Evolutionary conservation across 148 eudicot genomes (phyloP).

Genomic region (Camellia lanceoleosa): DNA sequence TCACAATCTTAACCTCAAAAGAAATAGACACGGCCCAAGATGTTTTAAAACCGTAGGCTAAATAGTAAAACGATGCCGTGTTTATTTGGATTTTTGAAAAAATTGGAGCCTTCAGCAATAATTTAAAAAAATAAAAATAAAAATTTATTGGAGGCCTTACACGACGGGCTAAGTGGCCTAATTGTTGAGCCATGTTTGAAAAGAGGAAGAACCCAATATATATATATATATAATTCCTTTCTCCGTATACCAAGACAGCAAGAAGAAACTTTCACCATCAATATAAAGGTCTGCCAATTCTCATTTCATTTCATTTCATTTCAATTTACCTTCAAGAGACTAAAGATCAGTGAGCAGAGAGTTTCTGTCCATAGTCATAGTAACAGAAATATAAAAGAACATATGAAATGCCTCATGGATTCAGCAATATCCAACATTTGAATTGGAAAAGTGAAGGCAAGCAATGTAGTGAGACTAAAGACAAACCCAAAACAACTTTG

Average conservation of each 20-base stretch:
- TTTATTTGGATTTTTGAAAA: too few species aligned
- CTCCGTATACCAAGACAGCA: background rate
- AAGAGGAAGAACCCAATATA: too few species aligned
- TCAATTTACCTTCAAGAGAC: background rate
- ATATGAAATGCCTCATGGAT: background rate
- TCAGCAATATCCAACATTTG: background rate
- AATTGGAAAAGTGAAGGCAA: background rate
- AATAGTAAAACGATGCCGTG: too few species aligned
- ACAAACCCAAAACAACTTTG: background rate
- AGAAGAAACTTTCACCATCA: background rate
- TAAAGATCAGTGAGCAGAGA: background rate
- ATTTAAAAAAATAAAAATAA: too few species aligned
- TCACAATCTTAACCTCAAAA: background rate
- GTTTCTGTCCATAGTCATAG: background rate
- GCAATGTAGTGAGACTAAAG: background rate
- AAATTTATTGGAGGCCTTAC: too few species aligned
- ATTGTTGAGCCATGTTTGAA: too few species aligned
- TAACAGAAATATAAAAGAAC: background rate
- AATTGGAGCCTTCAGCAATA: too few species aligned
- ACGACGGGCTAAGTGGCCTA: too few species aligned
- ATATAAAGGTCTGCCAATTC: background rate
- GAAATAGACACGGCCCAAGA: too few species aligned
- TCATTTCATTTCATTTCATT: background rate
- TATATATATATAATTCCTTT: background rate
- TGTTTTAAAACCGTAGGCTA: too few species aligned